phyloP scores from a whole-genome alignment of 257 asterid species.

The Primulina tabacum region DNA sequence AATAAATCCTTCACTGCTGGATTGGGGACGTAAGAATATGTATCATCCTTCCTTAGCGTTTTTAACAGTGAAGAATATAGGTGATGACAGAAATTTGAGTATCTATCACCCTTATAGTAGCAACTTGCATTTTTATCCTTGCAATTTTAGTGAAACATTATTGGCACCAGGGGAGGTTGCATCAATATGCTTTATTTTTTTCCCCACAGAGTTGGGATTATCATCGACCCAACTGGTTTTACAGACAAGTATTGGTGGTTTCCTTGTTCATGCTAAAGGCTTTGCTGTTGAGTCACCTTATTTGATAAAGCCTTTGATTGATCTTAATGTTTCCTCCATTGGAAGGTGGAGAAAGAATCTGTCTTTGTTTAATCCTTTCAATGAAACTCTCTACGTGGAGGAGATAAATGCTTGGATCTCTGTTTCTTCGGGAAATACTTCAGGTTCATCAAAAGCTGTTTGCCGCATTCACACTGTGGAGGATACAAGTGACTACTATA shows the following conservation, averaged over 20 bases:
- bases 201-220: slow-evolving; percentile 55
- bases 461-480: slow-evolving; percentile 37
- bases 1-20: slow-evolving; percentile 55
- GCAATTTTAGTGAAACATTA: slow-evolving; percentile 55
- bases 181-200: slow-evolving; percentile 61
- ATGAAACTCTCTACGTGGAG: slow-evolving; percentile 67
- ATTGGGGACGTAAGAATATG: slow-evolving; percentile 68
- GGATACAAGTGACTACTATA: slow-evolving; percentile 31
- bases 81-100: slow-evolving; percentile 37
- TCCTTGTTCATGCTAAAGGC: slow-evolving; percentile 74
- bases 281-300: slow-evolving; percentile 72
- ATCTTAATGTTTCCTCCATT: slow-evolving; percentile 47
- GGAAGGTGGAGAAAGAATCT: slow-evolving; percentile 74
- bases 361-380: slow-evolving; percentile 73
- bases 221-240: slow-evolving; percentile 65
- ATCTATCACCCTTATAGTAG: slow-evolving; percentile 62
- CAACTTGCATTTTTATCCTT: slow-evolving; percentile 73
- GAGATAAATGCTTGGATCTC: slow-evolving; percentile 76
- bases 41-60: slow-evolving; percentile 57
- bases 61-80: slow-evolving; percentile 57
- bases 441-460: slow-evolving; percentile 40
- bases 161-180: slow-evolving; percentile 72
- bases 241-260: slow-evolving; percentile 88
- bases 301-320: slow-evolving; percentile 43
- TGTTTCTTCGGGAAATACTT: slow-evolving; percentile 50